Percentiles rank a stretch among this genome's conserved stretches.
Conservation (phyloP, 495 filamentous ascomycete genomes). For the Penicillium canariense region DNA sequence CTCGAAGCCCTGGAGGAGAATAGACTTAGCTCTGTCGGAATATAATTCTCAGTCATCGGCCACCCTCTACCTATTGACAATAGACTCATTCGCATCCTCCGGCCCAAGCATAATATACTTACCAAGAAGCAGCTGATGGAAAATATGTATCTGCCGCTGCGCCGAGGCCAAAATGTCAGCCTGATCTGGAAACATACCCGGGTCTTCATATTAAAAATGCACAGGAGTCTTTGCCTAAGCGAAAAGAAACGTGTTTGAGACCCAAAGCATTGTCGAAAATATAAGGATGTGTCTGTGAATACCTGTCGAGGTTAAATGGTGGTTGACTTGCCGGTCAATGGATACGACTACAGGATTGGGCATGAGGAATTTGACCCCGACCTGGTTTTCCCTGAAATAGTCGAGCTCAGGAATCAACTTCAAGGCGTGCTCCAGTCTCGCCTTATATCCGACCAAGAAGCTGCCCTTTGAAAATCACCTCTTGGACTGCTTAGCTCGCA, state of each 20-base stretch:
- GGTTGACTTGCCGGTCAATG: too few species aligned
- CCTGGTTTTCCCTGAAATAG: too few species aligned
- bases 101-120: slow-evolving; percentile 3
- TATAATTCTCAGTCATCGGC: neutral
- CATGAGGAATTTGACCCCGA: too few species aligned
- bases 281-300: too few species aligned
- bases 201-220: neutral
- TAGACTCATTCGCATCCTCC: neutral
- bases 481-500: neutral
- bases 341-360: too few species aligned
- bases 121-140: neutral
- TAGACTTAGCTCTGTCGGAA: neutral
- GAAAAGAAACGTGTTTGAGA: too few species aligned
- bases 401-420: too few species aligned
- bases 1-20: neutral
- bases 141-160: neutral
- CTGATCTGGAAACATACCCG: neutral
- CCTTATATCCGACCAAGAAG: too few species aligned
- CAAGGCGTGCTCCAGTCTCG: too few species aligned
- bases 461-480: neutral
- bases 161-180: neutral
- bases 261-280: too few species aligned
- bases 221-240: neutral
- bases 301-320: too few species aligned
- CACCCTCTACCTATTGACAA: neutral